Percentiles rank a stretch among this genome's conserved stretches.
Evolutionary conservation across 2,329 filamentous ascomycete species (phyloP).

Genomic region (Pezicula carpinea): DNA sequence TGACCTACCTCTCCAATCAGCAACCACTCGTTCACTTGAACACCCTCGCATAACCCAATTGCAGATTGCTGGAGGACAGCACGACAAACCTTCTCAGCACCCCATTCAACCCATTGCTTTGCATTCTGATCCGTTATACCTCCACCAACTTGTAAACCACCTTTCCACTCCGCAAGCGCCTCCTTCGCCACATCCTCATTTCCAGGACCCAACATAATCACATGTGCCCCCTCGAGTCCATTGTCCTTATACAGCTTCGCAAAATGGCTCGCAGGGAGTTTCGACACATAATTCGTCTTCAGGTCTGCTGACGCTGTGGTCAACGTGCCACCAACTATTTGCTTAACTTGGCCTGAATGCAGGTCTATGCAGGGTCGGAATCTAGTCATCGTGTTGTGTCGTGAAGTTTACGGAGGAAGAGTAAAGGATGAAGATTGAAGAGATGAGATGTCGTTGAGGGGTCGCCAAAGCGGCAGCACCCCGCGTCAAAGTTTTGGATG

Average conservation of each 20-base stretch:
- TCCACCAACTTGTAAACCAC: slow-evolving; percentile 83
- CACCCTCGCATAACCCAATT: not conserved
- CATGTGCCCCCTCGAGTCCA: slow-evolving; percentile 74
- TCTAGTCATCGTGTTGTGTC: slow-evolving; percentile 66
- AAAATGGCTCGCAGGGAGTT: slow-evolving; percentile 76
- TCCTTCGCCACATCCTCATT: slow-evolving; percentile 78
- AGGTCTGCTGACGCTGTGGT: slow-evolving; percentile 61
- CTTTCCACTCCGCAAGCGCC: slow-evolving; percentile 74
- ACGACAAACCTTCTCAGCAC: slow-evolving; percentile 74
- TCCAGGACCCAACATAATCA: slow-evolving; percentile 91
- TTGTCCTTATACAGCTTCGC: slow-evolving; percentile 76
- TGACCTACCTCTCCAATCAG: slow-evolving; percentile 60
- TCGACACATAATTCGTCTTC: slow-evolving; percentile 89
- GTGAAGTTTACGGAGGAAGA: not conserved
- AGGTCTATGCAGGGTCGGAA: slow-evolving; percentile 97
- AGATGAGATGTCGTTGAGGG: not conserved
- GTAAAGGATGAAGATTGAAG: not conserved
- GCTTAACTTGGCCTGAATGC: slow-evolving; percentile 95
- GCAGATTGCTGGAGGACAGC: not conserved
- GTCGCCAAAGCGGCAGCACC: slow-evolving; percentile 2
- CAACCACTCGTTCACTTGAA: not conserved
- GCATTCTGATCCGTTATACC: slow-evolving; percentile 87
- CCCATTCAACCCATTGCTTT: slow-evolving; percentile 76
- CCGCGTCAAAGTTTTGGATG: not conserved
- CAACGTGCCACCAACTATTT: slow-evolving; percentile 94